phyloP scores from a whole-genome alignment of 257 asterid genomes.

The Thymus quinquecostatus region DNA sequence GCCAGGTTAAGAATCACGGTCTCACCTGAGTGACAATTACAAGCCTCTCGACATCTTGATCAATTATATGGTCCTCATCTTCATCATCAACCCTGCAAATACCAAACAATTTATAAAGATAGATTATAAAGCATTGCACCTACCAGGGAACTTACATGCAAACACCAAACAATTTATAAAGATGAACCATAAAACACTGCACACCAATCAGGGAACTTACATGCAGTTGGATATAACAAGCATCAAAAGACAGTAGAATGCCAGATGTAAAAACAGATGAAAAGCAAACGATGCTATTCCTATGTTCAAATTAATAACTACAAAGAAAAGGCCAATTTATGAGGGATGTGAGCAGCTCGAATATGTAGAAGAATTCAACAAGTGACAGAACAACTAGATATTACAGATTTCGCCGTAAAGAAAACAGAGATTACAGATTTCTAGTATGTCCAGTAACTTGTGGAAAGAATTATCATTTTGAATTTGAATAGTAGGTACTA shows the following conservation, averaged over 20 bases:
- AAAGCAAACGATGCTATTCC: background rate
- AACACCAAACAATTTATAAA: slow-evolving; percentile 16
- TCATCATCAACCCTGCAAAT: slow-evolving; percentile 67
- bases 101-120: slow-evolving; percentile 17
- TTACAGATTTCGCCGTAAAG: background rate
- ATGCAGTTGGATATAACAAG: slow-evolving; percentile 1
- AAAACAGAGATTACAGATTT: background rate
- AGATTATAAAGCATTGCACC: slow-evolving; percentile 12
- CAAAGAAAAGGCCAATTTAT: background rate
- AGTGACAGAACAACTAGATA: background rate
- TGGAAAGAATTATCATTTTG: background rate
- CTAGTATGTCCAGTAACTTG: background rate
- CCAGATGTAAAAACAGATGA: slow-evolving; percentile 4
- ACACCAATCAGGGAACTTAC: background rate
- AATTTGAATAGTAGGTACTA: no score
- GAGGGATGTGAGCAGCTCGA: slow-evolving; percentile 1
- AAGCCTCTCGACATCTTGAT: slow-evolving; percentile 74
- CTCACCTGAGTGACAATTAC: slow-evolving; percentile 89
- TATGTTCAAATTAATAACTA: slow-evolving; percentile 21
- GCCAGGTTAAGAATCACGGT: slow-evolving; percentile 25
- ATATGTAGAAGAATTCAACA: background rate
- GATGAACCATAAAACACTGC: slow-evolving; percentile 13
- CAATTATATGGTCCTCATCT: slow-evolving; percentile 57
- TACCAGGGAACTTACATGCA: slow-evolving; percentile 17
- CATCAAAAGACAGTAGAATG: slow-evolving; percentile 1